phyloP scores from a whole-genome alignment of 2,329 filamentous ascomycete species.

The Xylariomycetidae sp. region DNA sequence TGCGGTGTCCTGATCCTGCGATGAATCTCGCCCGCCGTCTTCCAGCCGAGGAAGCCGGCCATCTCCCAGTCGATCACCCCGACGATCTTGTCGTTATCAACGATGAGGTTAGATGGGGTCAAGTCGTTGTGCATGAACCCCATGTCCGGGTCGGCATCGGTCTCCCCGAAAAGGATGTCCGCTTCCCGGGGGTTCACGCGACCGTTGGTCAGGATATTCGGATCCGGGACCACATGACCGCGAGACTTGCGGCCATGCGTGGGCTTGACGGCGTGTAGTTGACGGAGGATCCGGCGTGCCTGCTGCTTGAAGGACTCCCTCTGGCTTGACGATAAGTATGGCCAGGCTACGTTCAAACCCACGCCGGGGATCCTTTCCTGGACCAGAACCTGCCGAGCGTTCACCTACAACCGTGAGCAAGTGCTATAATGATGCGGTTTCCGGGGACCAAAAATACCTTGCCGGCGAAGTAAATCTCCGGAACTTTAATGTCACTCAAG shows the following conservation, averaged over 20 bases:
- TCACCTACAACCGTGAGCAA: constrained; percentile 8
- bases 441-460: constrained; percentile 4
- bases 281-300: constrained; percentile 10
- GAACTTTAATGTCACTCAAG: constrained; percentile 10
- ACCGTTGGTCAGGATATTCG: constrained; percentile 3
- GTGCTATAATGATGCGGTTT: neutral
- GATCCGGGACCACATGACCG: constrained; percentile 7
- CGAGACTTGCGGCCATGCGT: neutral
- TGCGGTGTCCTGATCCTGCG: constrained; percentile 4
- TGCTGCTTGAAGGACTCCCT: constrained; percentile 12
- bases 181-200: constrained; percentile 4
- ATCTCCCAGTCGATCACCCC: constrained; percentile 16
- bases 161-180: constrained; percentile 7
- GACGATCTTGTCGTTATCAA: constrained; percentile 15
- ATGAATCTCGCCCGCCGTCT: constrained; percentile 5
- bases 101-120: constrained; percentile 12
- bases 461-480: constrained; percentile 9
- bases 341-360: constrained; percentile 13
- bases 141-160: constrained; percentile 7
- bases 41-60: constrained; percentile 11
- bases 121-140: constrained; percentile 16
- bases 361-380: constrained; percentile 15
- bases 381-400: constrained; percentile 9
- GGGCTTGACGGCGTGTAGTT: constrained; percentile 3
- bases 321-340: constrained; percentile 9